Percentiles rank a stretch among this genome's conserved stretches.
Conservation (phyloP, 805 yeast species). For the Myxozyma nipponensis region DNA sequence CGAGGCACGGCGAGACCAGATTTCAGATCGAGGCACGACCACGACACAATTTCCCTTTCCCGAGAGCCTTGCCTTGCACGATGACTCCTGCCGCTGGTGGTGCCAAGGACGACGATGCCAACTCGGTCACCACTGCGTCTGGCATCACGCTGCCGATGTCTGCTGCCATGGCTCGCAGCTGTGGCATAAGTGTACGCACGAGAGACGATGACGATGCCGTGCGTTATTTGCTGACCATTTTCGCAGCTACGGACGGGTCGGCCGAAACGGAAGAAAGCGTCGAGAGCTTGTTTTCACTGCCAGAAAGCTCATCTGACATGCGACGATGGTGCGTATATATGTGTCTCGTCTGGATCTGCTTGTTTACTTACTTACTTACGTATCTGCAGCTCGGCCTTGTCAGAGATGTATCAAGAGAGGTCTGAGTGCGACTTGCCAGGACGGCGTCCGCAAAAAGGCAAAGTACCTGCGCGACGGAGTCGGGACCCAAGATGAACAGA, state of each 20-base stretch:
- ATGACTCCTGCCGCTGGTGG: conserved; percentile 6
- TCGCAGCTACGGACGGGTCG: conserved; percentile 36
- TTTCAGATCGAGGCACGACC: too few species aligned
- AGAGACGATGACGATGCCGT: neutral
- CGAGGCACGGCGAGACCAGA: too few species aligned
- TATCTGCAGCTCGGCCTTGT: conserved; percentile 64
- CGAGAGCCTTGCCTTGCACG: too few species aligned
- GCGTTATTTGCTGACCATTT: neutral
- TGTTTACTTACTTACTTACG: neutral
- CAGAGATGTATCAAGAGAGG: conserved; percentile 70
- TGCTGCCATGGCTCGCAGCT: conserved; percentile 27
- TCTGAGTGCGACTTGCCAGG: conserved; percentile 65
- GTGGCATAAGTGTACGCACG: conserved; percentile 24
- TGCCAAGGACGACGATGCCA: neutral
- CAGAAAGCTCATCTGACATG: conserved; percentile 90
- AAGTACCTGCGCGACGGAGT: conserved; percentile 71
- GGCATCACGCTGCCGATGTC: conserved; percentile 25
- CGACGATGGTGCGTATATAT: conserved; percentile 47
- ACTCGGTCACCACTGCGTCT: conserved; percentile 20
- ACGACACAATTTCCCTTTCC: too few species aligned
- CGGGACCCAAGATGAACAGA: conserved; percentile 25
- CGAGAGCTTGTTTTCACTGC: conserved; percentile 87
- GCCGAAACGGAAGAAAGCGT: conserved; percentile 59
- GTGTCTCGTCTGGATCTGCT: neutral
- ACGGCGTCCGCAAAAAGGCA: conserved; percentile 79